Evolutionary conservation across 2,329 filamentous ascomycete species (phyloP).

Genomic region (Purpureocillium takamizusanense): DNA sequence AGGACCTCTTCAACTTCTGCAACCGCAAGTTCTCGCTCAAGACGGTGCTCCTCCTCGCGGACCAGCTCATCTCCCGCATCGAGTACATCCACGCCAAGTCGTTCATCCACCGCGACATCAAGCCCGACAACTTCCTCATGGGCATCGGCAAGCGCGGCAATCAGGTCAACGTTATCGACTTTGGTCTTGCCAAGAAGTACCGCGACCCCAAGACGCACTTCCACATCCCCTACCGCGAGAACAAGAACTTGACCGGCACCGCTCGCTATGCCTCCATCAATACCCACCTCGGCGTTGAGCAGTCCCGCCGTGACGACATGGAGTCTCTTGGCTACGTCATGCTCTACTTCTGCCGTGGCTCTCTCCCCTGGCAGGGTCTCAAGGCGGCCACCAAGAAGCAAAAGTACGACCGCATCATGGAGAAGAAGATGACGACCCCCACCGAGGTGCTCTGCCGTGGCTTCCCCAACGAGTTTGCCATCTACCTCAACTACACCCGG

Average conservation of each 20-base stretch:
- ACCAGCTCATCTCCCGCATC: slow-evolving; percentile 97
- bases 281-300: slow-evolving; percentile 95
- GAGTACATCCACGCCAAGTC: slow-evolving; percentile 99
- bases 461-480: slow-evolving; percentile 98
- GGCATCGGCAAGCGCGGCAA: slow-evolving; percentile 98
- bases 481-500: slow-evolving; percentile 98
- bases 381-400: slow-evolving; percentile 99
- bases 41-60: slow-evolving; percentile 91
- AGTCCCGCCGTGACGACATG: slow-evolving; percentile 99
- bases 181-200: slow-evolving; percentile 99
- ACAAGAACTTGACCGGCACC: slow-evolving; percentile 99
- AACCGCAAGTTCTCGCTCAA: slow-evolving; percentile 99
- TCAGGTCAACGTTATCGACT: slow-evolving; percentile 99
- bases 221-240: slow-evolving; percentile 99
- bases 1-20: slow-evolving; percentile 99
- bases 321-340: slow-evolving; percentile 98
- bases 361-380: slow-evolving; percentile 95
- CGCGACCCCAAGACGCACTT: slow-evolving; percentile 99
- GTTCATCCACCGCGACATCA: slow-evolving; percentile 99
- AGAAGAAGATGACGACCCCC: slow-evolving; percentile 99
- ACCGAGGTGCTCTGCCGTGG: slow-evolving; percentile 98
- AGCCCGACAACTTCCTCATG: slow-evolving; percentile 99
- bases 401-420: slow-evolving; percentile 99
- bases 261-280: slow-evolving; percentile 98
- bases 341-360: slow-evolving; percentile 99